A percentile compares a stretch with the other conserved stretches of the same genome.
Evolutionary conservation across 352 stramenopile genomes (phyloP).

Genomic region (Elongisporangium senticosum): DNA sequence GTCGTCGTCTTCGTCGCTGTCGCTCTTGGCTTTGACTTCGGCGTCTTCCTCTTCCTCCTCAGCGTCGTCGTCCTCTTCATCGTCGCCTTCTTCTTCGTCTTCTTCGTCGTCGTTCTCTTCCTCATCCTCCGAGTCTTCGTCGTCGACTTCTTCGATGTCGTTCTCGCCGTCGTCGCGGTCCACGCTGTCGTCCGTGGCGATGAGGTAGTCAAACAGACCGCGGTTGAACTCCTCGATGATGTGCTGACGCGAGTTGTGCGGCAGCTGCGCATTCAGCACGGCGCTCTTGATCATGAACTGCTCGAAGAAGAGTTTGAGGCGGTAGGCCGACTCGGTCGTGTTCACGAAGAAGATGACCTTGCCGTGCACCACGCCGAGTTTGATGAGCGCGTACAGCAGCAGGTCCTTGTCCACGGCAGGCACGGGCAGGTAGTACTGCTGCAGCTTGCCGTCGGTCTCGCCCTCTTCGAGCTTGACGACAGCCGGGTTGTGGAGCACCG

Average conservation of each 20-base stretch:
- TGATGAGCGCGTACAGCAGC: constrained; percentile 97
- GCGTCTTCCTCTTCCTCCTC: constrained; percentile 28
- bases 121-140: constrained; percentile 60
- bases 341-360: constrained; percentile 99
- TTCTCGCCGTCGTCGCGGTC: constrained; percentile 73
- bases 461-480: constrained; percentile 96
- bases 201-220: constrained; percentile 99
- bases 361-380: constrained; percentile 95
- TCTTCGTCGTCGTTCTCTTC: constrained; percentile 33
- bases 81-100: constrained; percentile 31
- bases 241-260: constrained; percentile 96
- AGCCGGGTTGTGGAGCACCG: constrained; percentile 95
- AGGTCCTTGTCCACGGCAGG: constrained; percentile 92
- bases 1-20: constrained; percentile 74
- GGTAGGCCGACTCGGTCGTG: constrained; percentile 91
- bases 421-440: constrained; percentile 95
- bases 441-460: constrained; percentile 85
- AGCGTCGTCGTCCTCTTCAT: constrained; percentile 32
- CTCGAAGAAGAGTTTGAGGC: constrained; percentile 99
- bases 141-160: constrained; percentile 62
- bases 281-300: constrained; percentile 98
- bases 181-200: constrained; percentile 97
- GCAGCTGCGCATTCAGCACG: constrained; percentile 98
- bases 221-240: constrained; percentile 94
- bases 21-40: constrained; percentile 36